Base-by-base conservation (phyloP, 371 early-diverging fungal genomes). In the Mortierella sp. region DNA sequence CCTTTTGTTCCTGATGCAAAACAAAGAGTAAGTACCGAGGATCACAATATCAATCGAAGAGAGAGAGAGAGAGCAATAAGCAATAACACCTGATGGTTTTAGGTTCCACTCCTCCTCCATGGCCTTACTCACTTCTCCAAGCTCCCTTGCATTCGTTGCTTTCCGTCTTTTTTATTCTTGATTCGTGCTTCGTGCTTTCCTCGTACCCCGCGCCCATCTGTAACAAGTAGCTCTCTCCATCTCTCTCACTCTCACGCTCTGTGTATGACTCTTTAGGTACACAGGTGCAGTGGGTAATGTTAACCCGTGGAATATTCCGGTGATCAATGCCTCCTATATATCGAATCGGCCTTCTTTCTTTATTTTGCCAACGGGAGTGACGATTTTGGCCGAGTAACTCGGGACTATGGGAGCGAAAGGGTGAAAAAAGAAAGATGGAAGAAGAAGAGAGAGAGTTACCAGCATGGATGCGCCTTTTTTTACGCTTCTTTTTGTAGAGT, bases 391-490 rank as follows among this genome's bases (percentile, higher is more conserved):
- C 24, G 42, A 11, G 24, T 21, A 68, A 4, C 68, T 38, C 68
- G 68, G 68, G 24, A 34, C 38, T 38, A 24, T 19, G 19, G 34
- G 10, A 42, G 24, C 38, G 68, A 3, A 24, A 3, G 44, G 24
- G 38, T 7, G 65, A 9, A 14, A 14, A 52, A 34, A 21, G 38
- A 16, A 21, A 38, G 14, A 42, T 19, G 21, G 31, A 16, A 63
- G 38, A 21, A 24, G 34, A 24, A 10, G 44, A 42, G 24, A 24
- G 16, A 24, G 44, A 7, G 24, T 24, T 13, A 10, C 68, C 68
- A 38, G 68, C 68, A 68, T 68, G 68, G 38, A 68, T 68, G 68
- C 68, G 68, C 38, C 21, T 19, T 68, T 68, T 65, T 68, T 68
- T 31, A 60, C 2, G 31, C 16, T 63, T 31, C 9, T 9, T 21